Evolutionary conservation across 352 stramenopile genomes (phyloP).

Genomic region (Globisporangium iwayamae): DNA sequence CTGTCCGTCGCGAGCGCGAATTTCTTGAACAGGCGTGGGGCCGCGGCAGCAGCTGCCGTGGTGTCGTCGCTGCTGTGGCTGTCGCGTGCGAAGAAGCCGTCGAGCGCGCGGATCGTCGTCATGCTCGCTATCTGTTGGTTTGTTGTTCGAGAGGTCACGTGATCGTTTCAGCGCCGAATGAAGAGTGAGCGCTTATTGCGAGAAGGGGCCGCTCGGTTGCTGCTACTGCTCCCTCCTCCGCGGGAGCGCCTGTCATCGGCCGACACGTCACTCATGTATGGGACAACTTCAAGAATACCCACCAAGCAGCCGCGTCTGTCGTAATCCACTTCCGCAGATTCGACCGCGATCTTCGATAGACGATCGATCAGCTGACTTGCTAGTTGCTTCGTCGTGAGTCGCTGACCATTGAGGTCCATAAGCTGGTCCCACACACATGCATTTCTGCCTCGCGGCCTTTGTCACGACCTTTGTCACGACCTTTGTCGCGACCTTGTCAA

Average conservation of each 20-base stretch:
- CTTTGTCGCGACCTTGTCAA: too few species aligned
- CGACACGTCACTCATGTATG: not conserved
- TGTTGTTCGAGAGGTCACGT: not conserved
- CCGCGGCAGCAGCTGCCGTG: not conserved
- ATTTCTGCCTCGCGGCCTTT: too few species aligned
- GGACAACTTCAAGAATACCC: not conserved
- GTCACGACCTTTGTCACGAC: too few species aligned
- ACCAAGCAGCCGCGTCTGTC: not conserved
- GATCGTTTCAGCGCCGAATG: not conserved
- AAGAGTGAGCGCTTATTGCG: not conserved
- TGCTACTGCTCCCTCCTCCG: not conserved
- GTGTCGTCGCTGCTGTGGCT: not conserved
- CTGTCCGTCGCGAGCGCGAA: conserved; percentile 25
- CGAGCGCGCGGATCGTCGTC: conserved; percentile 18
- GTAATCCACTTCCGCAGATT: not conserved
- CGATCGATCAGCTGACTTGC: too few species aligned
- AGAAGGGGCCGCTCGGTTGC: not conserved
- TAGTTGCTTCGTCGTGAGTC: too few species aligned
- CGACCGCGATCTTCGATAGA: too few species aligned
- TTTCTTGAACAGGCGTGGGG: conserved; percentile 28
- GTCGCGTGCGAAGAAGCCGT: conserved; percentile 30
- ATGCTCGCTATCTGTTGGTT: not conserved
- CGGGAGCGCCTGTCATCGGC: too few species aligned
- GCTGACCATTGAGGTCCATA: too few species aligned
- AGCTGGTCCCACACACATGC: too few species aligned